phyloP scores from a whole-genome alignment of 2,329 filamentous ascomycete species.

The Aspergillus piperis region DNA sequence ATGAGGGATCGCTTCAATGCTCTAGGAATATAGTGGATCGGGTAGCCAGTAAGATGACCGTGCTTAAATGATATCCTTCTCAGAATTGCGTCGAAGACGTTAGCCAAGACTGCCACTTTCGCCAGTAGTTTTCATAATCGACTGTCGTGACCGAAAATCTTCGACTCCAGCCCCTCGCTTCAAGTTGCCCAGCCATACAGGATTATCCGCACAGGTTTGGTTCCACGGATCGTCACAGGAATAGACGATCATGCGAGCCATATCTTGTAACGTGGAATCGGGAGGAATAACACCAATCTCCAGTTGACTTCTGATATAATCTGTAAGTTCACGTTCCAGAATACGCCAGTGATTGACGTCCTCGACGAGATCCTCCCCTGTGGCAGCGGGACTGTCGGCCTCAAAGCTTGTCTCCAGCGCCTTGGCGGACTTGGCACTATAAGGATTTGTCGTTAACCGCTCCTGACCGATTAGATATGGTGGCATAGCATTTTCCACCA shows the following conservation, averaged over 20 bases:
- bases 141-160: too few relatives aligned
- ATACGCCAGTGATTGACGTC: constrained; percentile 8
- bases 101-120: too few relatives aligned
- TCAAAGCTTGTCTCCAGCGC: background rate
- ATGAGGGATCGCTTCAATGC: too few relatives aligned
- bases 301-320: constrained; percentile 6
- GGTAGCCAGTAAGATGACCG: too few relatives aligned
- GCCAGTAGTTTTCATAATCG: too few relatives aligned
- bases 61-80: too few relatives aligned
- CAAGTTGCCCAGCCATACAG: constrained; percentile 3
- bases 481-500: constrained; percentile 39
- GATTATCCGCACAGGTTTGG: constrained; percentile 13
- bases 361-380: background rate
- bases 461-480: constrained; percentile 38
- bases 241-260: constrained; percentile 9
- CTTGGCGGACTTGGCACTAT: background rate
- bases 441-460: constrained; percentile 11
- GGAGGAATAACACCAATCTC: background rate
- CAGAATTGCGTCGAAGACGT: too few relatives aligned
- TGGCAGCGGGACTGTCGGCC: background rate
- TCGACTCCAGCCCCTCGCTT: background rate
- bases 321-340: constrained; percentile 4
- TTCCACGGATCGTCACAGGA: constrained; percentile 9
- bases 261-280: constrained; percentile 11
- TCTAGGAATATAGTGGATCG: too few relatives aligned